phyloP scores from a whole-genome alignment of 2,329 filamentous ascomycete genomes.

The Curvularia sp. region DNA sequence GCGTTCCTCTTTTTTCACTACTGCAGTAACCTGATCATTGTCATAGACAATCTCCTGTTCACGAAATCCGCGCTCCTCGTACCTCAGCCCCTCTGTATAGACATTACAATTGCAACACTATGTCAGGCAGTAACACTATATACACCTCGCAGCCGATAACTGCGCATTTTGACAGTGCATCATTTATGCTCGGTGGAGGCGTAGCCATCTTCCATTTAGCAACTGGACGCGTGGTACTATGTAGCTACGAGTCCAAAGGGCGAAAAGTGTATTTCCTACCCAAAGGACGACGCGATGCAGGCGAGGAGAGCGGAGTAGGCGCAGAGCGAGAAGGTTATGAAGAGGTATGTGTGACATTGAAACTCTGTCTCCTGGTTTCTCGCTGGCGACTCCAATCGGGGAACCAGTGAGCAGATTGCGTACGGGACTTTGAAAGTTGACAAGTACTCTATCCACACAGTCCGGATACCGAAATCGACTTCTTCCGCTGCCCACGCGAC shows the following conservation, averaged over 20 bases:
- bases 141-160: constrained; percentile 24
- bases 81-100: background rate
- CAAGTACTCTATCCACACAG: background rate
- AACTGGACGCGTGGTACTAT: constrained; percentile 55
- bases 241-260: constrained; percentile 50
- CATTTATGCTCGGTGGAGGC: constrained; percentile 47
- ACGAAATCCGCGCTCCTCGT: background rate
- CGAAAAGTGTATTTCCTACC: constrained; percentile 56
- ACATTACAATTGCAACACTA: constrained; percentile 15
- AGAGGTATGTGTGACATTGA: constrained; percentile 46
- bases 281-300: constrained; percentile 57
- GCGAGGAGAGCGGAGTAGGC: constrained; percentile 52
- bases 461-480: constrained; percentile 58
- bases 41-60: background rate
- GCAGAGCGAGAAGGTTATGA: constrained; percentile 60
- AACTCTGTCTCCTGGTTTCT: background rate
- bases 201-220: constrained; percentile 61
- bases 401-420: background rate
- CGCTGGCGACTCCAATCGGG: background rate
- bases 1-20: no score
- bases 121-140: constrained; percentile 2
- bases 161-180: constrained; percentile 39
- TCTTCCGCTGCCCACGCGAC: constrained; percentile 54
- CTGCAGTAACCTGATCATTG: background rate
- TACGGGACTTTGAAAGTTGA: background rate